Conservation (phyloP, 2,329 filamentous ascomycete species). For the Aplosporella prunicola region DNA sequence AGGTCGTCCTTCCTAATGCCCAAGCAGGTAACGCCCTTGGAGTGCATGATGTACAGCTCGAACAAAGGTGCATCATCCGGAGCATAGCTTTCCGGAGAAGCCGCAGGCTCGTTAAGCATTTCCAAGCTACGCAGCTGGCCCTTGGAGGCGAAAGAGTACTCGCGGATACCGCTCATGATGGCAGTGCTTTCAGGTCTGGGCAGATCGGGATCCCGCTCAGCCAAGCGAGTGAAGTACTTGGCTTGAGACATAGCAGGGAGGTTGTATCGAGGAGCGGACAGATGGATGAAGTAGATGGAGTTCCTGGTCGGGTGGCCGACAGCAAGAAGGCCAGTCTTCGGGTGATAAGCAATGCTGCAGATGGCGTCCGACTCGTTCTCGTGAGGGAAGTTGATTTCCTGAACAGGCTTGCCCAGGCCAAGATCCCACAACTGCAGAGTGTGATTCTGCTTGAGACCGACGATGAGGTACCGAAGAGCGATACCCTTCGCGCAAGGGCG, state of each 20-base stretch:
- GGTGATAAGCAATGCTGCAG: conserved; percentile 92
- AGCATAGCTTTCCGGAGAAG: conserved; percentile 44
- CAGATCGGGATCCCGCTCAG: conserved; percentile 47
- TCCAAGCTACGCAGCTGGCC: conserved; percentile 84
- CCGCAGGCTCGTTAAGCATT: conserved; percentile 65
- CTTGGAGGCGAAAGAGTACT: conserved; percentile 83
- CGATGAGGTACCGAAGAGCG: conserved; percentile 87
- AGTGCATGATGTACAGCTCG: conserved; percentile 95
- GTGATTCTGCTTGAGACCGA: conserved; percentile 98
- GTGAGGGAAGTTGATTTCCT: conserved; percentile 93
- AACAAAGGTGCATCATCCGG: conserved; percentile 68
- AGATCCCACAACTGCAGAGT: conserved; percentile 98
- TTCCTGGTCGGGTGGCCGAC: conserved; percentile 95
- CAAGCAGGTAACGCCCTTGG: conserved; percentile 86
- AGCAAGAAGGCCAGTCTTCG: conserved; percentile 82
- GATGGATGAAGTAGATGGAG: conserved; percentile 91
- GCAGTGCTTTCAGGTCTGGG: conserved; percentile 88
- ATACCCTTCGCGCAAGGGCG: conserved; percentile 84
- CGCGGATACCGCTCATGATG: conserved; percentile 91
- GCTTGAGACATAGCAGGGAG: conserved; percentile 74
- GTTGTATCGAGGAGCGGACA: conserved; percentile 89
- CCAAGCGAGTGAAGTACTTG: conserved; percentile 71
- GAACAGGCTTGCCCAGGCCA: conserved; percentile 85
- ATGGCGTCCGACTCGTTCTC: conserved; percentile 96
- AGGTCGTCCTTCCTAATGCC: conserved; percentile 80